Evolutionary conservation across 805 yeast species (phyloP).

Genomic region (Phaffomyces thermotolerans): DNA sequence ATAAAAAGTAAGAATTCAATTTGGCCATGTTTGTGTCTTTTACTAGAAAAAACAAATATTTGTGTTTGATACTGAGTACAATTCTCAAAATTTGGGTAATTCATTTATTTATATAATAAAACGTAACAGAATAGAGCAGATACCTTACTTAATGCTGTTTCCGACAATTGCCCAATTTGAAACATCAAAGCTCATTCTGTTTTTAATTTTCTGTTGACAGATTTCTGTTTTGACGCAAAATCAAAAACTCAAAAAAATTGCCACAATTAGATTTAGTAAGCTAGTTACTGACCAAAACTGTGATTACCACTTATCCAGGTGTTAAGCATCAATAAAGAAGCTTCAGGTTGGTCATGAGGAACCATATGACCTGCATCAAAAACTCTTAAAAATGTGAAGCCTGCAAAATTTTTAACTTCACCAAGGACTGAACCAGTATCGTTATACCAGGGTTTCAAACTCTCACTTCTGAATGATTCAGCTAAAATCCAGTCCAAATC

Average conservation of each 20-base stretch:
- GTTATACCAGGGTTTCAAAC: conserved; percentile 35
- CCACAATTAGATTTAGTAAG: not conserved
- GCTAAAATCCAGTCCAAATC: conserved; percentile 57
- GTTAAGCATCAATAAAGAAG: conserved; percentile 62
- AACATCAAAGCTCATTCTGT: not conserved
- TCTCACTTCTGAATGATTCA: conserved; percentile 36
- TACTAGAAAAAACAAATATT: too few relatives aligned
- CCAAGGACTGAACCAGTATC: conserved; percentile 47
- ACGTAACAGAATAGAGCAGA: not conserved
- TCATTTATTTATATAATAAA: not conserved
- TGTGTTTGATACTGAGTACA: too few relatives aligned
- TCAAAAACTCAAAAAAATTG: too few relatives aligned
- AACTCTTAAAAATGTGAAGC: conserved; percentile 71
- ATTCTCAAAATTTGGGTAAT: too few relatives aligned
- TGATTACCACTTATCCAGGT: conserved; percentile 58
- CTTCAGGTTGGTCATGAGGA: conserved; percentile 79
- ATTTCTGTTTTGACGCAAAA: not conserved
- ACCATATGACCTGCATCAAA: conserved; percentile 91
- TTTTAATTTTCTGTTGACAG: not conserved
- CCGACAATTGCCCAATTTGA: too few relatives aligned
- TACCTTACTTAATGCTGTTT: too few relatives aligned
- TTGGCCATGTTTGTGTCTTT: not conserved
- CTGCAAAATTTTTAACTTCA: conserved; percentile 61
- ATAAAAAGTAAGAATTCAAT: not conserved
- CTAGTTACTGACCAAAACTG: conserved; percentile 10